Percentiles rank a stretch among this genome's conserved stretches.
Conservation (phyloP, 257 asterid genomes). For the Lantana camara region DNA sequence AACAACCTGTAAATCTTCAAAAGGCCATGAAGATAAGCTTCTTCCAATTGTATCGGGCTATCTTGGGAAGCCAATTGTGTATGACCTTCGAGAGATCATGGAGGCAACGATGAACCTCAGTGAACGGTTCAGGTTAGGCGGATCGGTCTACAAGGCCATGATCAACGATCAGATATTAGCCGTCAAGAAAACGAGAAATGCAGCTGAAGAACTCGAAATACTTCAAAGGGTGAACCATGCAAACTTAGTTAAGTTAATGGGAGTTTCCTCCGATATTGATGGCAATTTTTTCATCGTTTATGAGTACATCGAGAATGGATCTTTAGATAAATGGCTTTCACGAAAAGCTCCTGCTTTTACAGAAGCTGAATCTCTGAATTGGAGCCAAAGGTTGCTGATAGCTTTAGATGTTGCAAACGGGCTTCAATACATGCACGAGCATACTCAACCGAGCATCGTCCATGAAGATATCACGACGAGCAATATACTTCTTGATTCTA, state of each 20-base stretch:
- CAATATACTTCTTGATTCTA: conserved; percentile 73
- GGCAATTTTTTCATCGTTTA: conserved; percentile 58
- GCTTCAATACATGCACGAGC: conserved; percentile 83
- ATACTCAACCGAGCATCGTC: conserved; percentile 65
- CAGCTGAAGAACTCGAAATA: conserved; percentile 57
- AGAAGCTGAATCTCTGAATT: conserved; percentile 33
- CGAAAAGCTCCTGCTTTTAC: conserved; percentile 35
- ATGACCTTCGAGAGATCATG: conserved; percentile 56
- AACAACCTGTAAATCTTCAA: conserved; percentile 30
- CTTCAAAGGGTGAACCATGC: conserved; percentile 71
- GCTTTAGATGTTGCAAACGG: conserved; percentile 85
- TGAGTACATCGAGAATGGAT: conserved; percentile 69
- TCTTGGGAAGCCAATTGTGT: conserved; percentile 60
- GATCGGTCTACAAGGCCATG: conserved; percentile 61
- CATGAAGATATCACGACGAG: conserved; percentile 62
- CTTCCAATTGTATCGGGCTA: conserved; percentile 78
- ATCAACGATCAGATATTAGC: conserved; percentile 50
- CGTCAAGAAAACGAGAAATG: conserved; percentile 61
- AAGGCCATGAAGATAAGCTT: conserved; percentile 56
- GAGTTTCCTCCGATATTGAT: conserved; percentile 56
- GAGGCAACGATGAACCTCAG: conserved; percentile 60
- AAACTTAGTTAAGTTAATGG: conserved; percentile 67
- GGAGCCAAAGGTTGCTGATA: conserved; percentile 62
- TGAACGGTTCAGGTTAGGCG: conserved; percentile 53
- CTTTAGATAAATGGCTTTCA: conserved; percentile 64